phyloP scores from a whole-genome alignment of 2,329 filamentous ascomycete genomes.

The Phyllosticta citriasiana region DNA sequence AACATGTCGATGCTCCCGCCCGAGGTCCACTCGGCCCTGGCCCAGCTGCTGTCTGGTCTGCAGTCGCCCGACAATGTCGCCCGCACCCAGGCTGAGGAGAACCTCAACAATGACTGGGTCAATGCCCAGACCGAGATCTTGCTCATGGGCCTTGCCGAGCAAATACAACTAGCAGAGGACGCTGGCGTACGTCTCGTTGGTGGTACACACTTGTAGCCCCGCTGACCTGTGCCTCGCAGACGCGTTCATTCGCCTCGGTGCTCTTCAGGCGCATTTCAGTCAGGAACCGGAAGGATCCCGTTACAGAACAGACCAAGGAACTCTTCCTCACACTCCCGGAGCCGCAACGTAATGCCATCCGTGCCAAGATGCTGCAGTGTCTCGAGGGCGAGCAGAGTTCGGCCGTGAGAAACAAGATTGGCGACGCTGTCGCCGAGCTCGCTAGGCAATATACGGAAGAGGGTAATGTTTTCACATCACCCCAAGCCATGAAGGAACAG shows the following conservation, averaged over 20 bases:
- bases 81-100: constrained; percentile 79
- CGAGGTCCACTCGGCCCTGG: constrained; percentile 75
- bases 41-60: constrained; percentile 72
- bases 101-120: constrained; percentile 86
- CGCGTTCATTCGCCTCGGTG: constrained; percentile 82
- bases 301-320: constrained; percentile 63
- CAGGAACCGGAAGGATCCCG: constrained; percentile 67
- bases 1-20: constrained; percentile 77
- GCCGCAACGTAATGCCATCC: constrained; percentile 67
- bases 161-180: constrained; percentile 70
- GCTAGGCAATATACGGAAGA: constrained; percentile 91
- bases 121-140: constrained; percentile 70
- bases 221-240: constrained; percentile 41
- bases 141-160: constrained; percentile 88
- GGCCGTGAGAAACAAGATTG: constrained; percentile 84
- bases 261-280: constrained; percentile 90
- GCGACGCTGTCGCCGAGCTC: constrained; percentile 92
- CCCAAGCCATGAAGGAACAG: constrained; percentile 4
- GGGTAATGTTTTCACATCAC: constrained; percentile 45
- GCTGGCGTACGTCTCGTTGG: constrained; percentile 47
- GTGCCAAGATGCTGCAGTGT: constrained; percentile 71
- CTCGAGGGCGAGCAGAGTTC: constrained; percentile 63
- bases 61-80: constrained; percentile 82
- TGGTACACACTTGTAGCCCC: background rate
- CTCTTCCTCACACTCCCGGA: constrained; percentile 71